These are phyloP conservation scores for Lactarius akahatsu DNA, from an alignment of 768 basidiomycete genomes.

Conservation along the genomic window DNA sequence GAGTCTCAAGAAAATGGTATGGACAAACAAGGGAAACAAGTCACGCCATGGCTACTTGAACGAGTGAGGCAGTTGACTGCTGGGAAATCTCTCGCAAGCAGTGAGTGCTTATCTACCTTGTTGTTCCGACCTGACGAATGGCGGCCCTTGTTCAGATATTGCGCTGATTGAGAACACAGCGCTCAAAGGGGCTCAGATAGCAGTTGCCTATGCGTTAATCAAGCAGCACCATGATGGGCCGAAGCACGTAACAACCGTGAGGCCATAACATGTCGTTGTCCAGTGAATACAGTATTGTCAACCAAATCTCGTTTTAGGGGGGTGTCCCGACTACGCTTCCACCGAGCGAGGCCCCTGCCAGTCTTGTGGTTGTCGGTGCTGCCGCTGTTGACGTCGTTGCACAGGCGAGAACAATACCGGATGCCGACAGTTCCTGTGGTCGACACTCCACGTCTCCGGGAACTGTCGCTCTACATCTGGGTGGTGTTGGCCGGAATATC, in stretches of 20 bases:
- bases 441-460: conserved; percentile 81
- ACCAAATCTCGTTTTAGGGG: conserved; percentile 9
- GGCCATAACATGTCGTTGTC: not conserved
- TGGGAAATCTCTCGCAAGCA: conserved; percentile 70
- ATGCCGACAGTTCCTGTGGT: conserved; percentile 37
- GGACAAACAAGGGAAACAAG: conserved; percentile 80
- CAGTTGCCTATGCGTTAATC: conserved; percentile 65
- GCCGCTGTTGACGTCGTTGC: conserved; percentile 90
- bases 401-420: conserved; percentile 37
- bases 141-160: conserved; percentile 52
- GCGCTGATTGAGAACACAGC: conserved; percentile 91
- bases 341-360: conserved; percentile 34
- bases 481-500: conserved; percentile 94
- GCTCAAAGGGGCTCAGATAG: conserved; percentile 73
- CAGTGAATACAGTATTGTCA: conserved; percentile 1
- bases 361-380: conserved; percentile 75
- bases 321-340: not conserved
- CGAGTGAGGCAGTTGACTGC: conserved; percentile 79
- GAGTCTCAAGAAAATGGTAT: conserved; percentile 85
- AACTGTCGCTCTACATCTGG: conserved; percentile 64
- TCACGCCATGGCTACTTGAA: conserved; percentile 89
- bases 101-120: conserved; percentile 42
- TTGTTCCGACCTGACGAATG: not conserved
- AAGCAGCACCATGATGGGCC: conserved; percentile 1
- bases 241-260: conserved; percentile 19